phyloP scores from a whole-genome alignment of 2,329 filamentous ascomycete genomes.

The Claviceps sp. region DNA sequence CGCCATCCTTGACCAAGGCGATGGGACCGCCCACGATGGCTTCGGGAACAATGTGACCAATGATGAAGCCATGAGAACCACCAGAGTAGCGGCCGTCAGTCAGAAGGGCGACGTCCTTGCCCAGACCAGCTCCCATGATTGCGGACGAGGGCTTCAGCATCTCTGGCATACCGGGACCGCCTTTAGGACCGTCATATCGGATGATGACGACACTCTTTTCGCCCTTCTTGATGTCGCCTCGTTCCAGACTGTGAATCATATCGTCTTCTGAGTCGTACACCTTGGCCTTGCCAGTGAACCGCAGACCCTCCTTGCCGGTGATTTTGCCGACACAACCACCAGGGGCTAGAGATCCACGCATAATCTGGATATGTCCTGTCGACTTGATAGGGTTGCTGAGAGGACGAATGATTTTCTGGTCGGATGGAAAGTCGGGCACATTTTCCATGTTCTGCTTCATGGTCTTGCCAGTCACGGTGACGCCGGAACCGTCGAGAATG shows the following conservation, averaged over 20 bases:
- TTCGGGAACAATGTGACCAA: conserved; percentile 79
- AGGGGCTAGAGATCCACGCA: conserved; percentile 73
- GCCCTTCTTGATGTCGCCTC: conserved; percentile 65
- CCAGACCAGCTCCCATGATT: conserved; percentile 81
- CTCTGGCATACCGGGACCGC: conserved; percentile 89
- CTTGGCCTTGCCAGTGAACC: conserved; percentile 65
- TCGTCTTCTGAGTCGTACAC: conserved; percentile 76
- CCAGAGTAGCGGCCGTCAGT: conserved; percentile 69
- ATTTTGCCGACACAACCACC: conserved; percentile 86
- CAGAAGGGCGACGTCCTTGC: conserved; percentile 59
- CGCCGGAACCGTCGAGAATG: conserved; percentile 64
- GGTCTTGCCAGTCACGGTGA: conserved; percentile 82
- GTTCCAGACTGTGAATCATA: conserved; percentile 65
- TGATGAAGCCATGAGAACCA: conserved; percentile 74
- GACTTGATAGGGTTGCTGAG: conserved; percentile 74
- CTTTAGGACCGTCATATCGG: conserved; percentile 86
- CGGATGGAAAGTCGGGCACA: conserved; percentile 59
- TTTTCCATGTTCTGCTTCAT: conserved; percentile 70
- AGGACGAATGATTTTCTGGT: conserved; percentile 71
- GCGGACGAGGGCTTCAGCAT: conserved; percentile 87
- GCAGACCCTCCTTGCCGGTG: conserved; percentile 82
- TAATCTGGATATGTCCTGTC: conserved; percentile 79
- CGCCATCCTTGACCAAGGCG: conserved; percentile 67
- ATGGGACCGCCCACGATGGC: conserved; percentile 78
- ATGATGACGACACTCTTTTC: conserved; percentile 87